phyloP scores from a whole-genome alignment of 2,329 filamentous ascomycete species.

The Aspergillus carbonarius region DNA sequence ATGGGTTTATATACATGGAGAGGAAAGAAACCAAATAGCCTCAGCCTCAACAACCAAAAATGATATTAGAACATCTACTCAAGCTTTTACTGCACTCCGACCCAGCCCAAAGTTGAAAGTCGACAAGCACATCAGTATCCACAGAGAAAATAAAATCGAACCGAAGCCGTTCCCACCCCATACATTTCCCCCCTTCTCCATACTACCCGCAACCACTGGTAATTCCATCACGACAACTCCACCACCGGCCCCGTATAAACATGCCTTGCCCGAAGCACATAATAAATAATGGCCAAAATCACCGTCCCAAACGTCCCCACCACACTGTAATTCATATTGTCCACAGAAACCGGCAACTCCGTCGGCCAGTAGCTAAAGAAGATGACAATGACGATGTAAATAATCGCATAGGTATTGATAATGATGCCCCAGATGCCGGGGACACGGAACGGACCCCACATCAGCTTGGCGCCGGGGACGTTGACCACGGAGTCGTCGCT shows the following conservation, averaged over 20 bases:
- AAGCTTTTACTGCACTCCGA: no score
- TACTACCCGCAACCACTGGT: not conserved
- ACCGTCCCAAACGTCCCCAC: constrained; percentile 45
- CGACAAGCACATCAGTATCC: no score
- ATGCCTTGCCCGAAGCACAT: constrained; percentile 34
- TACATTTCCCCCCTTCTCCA: not conserved
- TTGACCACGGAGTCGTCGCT: constrained; percentile 24
- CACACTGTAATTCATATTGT: constrained; percentile 49
- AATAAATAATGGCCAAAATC: constrained; percentile 43
- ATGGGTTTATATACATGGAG: no score
- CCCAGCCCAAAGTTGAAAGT: no score
- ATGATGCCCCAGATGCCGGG: constrained; percentile 38
- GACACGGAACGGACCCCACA: constrained; percentile 32
- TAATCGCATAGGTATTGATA: constrained; percentile 46
- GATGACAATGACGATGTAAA: constrained; percentile 49
- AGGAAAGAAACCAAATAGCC: no score
- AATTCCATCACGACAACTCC: constrained; percentile 11
- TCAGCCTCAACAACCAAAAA: no score
- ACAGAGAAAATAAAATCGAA: no score
- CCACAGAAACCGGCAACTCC: constrained; percentile 34
- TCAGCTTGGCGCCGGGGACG: constrained; percentile 26
- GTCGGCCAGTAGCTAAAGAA: constrained; percentile 53
- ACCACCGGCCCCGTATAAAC: constrained; percentile 35
- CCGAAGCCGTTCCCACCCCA: no score
- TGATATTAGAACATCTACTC: no score